Base-by-base conservation (phyloP, 2,329 filamentous ascomycete species). In the Pezizomycotina sp. region DNA sequence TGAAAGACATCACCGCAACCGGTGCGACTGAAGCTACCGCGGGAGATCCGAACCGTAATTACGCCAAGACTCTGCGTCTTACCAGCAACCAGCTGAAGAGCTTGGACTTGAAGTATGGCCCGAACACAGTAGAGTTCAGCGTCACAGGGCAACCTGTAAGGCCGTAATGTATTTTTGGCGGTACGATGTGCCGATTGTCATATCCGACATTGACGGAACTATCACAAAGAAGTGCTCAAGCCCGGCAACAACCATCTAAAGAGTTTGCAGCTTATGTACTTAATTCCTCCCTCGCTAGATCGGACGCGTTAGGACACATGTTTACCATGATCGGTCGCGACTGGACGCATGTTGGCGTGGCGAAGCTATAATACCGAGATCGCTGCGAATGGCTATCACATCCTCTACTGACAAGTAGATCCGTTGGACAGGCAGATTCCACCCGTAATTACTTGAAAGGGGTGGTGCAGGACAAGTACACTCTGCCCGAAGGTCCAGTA, bases 341-440 rank as follows among this genome's bases (percentile, higher is more conserved):
- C 58, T 98, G 89, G 89, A 98, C 89, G 3, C 89, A 98, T 56
- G 70, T 83, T 10, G 89, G 89, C 23, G 86, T 98, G 15, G 91
- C 89, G 14, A 98, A 98, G 60, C 67, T 98, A 6, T 98, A 95
- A n/a, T 59, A 89, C 79, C 31, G 91, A 98, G 50, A 98, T 98
- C 49, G 74, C 75, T 1, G 74, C 77, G 50, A 98, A 98, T 52
- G 89, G 89, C 5, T 98, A 95, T 65, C 95, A 98, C 57, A 91
- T 98, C 54, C 83, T 98, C 69, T 98, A 98, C 55, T 98, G 28
- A 98, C 89, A 0, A 91, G 80, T 55, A 75, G 89, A 33, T 89
- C 81, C 9, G 84, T 95, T 28, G 91, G 89, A 0, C 84, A 91
- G 58, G 80, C 89, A 10, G 89, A 98, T 57, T 83, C 65, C 0